Evolutionary conservation across 2,329 filamentous ascomycete genomes (phyloP), one percentile per base, ranked within the genome.

Genomic region (Magnaporthales sp.): DNA sequence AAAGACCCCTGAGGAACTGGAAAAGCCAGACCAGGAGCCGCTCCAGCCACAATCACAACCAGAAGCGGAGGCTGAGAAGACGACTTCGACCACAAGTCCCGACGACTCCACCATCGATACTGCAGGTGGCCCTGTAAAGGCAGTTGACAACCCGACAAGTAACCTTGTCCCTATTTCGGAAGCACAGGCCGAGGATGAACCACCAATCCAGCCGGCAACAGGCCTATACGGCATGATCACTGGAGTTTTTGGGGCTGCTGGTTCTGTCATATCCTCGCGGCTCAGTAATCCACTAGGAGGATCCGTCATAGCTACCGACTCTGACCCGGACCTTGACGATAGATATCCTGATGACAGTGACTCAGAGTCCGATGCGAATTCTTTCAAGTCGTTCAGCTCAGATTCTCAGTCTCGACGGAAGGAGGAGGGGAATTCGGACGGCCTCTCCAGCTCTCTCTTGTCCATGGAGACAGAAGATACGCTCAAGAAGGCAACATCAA

Each of bases 221-320:
- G 85, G 84, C 2, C 75, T 87, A 3, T 87, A 86, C 70, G 82
- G 81, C 29, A 84, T 87, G 74, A 81, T 87, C 51, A 78, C 80
- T 24, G 81, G 81, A 15, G 84, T 82, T 19, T 78, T 87, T 30
- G 81, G 79, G 3, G 78, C 78, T 5, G 85, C 84, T 9, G 80
- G 80, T 15, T 82, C 81, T 0, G 79, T 79, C 5, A 77, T 84
- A 2, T 76, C 80, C 13, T 76, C 73, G 24, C 73, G 77, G 38
- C 69, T 83, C 10, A 75, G 78, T 5, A 74, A 69, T 31, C 71
- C 71, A 11, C 74, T 78, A 32, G 67, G 67, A 4, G 74, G 73
- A 24, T 73, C 73, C 8, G 70, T 67, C 29, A 74, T 70, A 66
- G 74, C 71, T 27, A 75, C 70, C 24, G 74, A 77, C 56, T 72